Evolutionary conservation across 441 rosid species (phyloP), one percentile per base, ranked within the genome.

Genomic region (Bocquillonia castaneifolia): DNA sequence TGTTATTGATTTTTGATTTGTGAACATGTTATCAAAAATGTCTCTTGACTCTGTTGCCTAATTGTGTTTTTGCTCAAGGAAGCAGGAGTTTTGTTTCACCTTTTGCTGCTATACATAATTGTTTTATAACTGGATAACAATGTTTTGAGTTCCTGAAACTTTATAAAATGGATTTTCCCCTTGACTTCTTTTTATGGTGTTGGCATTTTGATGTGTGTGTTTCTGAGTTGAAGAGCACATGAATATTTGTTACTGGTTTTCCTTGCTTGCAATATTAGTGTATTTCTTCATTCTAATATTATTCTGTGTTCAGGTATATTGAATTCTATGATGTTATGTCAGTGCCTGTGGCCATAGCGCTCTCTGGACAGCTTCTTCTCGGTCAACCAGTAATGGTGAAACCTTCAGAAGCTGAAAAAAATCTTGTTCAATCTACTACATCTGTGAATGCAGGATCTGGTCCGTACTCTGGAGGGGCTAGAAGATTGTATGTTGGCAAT

Each of bases 351-450:
- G 99, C 98, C 57, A 94, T 94, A 69, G 98, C 99, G 67, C 91
- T 94, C 75, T 90, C 97, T 75, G 99, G 99, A 54, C 99, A 90
- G 78, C 94, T 81, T 69, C 99, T 94, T 72, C 98, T 83, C 80
- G 93, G 99, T 71, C 86, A 80, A 75, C 92, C 96, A 26, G 98
- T 94, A 70, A 94, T 94, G 99, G 99, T 94, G 72, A 94, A 94
- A 73, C 98, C 99, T 50, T 94, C 98, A 28, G 99, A 94, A 84
- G 99, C 99, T 32, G 99, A 94, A 82, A 94, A 92, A 83, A 94
- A 94, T 80, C 91, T 94, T 69, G 97, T 87, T 75, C 99, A 94
- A 85, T 86, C 98, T 63, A 90, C 98, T 64, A 59, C 92, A 64
- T 73, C 92, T 68, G 87, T 80, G 17, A 89, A 76, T 65, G 76